A percentile compares a stretch with the other conserved stretches of the same genome.
Conservation (phyloP, 2,329 filamentous ascomycete genomes). For the Aureobasidium melanogenum region DNA sequence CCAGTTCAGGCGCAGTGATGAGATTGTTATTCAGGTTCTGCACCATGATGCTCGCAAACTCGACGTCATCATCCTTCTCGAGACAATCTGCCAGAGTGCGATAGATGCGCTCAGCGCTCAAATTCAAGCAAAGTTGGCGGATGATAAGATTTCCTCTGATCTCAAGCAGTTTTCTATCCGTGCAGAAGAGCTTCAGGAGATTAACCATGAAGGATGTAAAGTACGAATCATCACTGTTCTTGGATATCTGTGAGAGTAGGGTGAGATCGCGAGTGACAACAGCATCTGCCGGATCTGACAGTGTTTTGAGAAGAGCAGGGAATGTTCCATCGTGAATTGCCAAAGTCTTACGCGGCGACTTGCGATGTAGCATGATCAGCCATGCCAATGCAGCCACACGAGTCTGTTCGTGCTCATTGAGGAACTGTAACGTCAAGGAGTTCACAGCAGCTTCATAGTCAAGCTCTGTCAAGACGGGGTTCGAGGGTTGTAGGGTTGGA, state of each 20-base stretch:
- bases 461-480: conserved; percentile 57
- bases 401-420: conserved; percentile 95
- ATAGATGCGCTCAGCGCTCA: conserved; percentile 93
- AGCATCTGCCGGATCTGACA: conserved; percentile 89
- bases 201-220: conserved; percentile 99
- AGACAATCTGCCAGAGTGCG: conserved; percentile 92
- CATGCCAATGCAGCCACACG: conserved; percentile 88
- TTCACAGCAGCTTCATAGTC: conserved; percentile 94
- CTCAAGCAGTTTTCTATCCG: conserved; percentile 82
- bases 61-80: conserved; percentile 94
- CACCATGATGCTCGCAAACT: conserved; percentile 99
- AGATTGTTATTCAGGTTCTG: conserved; percentile 99
- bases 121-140: conserved; percentile 80
- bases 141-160: conserved; percentile 94
- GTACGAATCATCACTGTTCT: conserved; percentile 93
- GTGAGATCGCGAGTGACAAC: conserved; percentile 94
- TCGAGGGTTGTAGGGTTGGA: conserved; percentile 18
- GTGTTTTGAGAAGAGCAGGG: conserved; percentile 86
- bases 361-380: conserved; percentile 96
- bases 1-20: conserved; percentile 89
- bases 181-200: conserved; percentile 87
- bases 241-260: conserved; percentile 88
- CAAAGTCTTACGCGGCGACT: conserved; percentile 77
- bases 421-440: conserved; percentile 82
- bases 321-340: conserved; percentile 97